Conservation (phyloP, 441 rosid genomes). For the Gossypium gossypioides region DNA sequence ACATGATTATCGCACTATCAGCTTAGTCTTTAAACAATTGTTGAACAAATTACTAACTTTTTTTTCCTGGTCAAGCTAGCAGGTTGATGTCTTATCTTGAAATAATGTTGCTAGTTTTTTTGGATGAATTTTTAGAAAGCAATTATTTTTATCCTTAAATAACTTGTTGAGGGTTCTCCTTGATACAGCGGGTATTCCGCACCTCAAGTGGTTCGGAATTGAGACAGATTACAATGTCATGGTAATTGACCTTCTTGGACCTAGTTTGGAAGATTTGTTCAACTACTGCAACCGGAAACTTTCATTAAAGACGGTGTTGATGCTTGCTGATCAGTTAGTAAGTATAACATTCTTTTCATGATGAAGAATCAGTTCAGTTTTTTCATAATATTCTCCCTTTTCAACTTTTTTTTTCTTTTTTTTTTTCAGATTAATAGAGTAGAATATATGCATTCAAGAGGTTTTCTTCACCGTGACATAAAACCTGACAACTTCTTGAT, state of each 20-base stretch:
- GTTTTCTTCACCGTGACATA: slow-evolving; percentile 96
- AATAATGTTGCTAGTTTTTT: background rate
- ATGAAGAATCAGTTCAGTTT: background rate
- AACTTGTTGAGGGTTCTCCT: slow-evolving; percentile 16
- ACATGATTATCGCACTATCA: background rate
- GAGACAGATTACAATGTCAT: slow-evolving; percentile 80
- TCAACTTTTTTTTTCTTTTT: slow-evolving; percentile 5
- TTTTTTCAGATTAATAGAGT: slow-evolving; percentile 73
- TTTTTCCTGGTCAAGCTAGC: background rate
- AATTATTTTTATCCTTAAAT: background rate
- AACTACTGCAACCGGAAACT: slow-evolving; percentile 89
- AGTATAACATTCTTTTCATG: slow-evolving; percentile 18
- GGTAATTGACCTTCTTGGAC: slow-evolving; percentile 98
- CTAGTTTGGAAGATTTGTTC: slow-evolving; percentile 94
- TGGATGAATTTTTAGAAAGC: background rate
- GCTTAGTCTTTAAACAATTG: background rate
- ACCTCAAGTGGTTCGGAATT: slow-evolving; percentile 96
- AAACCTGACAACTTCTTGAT: slow-evolving; percentile 97
- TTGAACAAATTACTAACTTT: background rate
- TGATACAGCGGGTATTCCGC: slow-evolving; percentile 80
- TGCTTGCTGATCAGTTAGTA: slow-evolving; percentile 97
- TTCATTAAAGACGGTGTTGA: slow-evolving; percentile 81
- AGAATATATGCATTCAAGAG: slow-evolving; percentile 94
- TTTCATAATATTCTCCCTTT: background rate
- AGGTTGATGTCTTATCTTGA: background rate